Percentiles rank a stretch among this genome's conserved stretches.
These are phyloP conservation scores for Aegilops bicornis DNA, from an alignment of 176 grass and related monocot species.

Conservation along the genomic window DNA sequence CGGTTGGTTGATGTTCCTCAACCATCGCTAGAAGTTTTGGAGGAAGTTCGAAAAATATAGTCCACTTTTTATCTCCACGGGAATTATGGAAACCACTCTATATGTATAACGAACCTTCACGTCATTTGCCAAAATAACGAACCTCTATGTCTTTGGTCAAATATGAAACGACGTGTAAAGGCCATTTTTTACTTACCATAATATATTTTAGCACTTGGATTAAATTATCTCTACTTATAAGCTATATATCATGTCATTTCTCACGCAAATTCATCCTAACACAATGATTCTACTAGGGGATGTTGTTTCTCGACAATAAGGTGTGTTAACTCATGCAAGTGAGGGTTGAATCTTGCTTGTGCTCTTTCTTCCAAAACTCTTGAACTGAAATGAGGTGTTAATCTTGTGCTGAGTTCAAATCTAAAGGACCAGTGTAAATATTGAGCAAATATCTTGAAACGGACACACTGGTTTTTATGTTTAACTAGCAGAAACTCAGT, in stretches of 20 bases:
- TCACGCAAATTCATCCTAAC: conserved; percentile 90
- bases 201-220: not conserved
- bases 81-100: too few species aligned
- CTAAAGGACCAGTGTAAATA: conserved; percentile 74
- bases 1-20: too few species aligned
- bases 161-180: too few species aligned
- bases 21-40: too few species aligned
- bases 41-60: too few species aligned
- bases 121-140: too few species aligned
- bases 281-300: conserved; percentile 75
- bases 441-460: conserved; percentile 55
- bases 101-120: too few species aligned
- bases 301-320: conserved; percentile 77
- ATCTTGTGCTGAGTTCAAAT: conserved; percentile 79
- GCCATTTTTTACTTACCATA: too few species aligned
- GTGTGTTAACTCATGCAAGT: conserved; percentile 80
- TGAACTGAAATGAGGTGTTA: conserved; percentile 72
- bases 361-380: conserved; percentile 86
- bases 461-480: not conserved
- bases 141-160: too few species aligned
- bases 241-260: not conserved
- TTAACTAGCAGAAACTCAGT: conserved; percentile 83
- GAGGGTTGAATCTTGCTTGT: conserved; percentile 49
- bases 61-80: too few species aligned
- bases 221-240: not conserved